A percentile compares a stretch with the other conserved stretches of the same genome.
Evolutionary conservation across 306 rosid genomes (phyloP).

Genomic region (Prunus fruticosa): DNA sequence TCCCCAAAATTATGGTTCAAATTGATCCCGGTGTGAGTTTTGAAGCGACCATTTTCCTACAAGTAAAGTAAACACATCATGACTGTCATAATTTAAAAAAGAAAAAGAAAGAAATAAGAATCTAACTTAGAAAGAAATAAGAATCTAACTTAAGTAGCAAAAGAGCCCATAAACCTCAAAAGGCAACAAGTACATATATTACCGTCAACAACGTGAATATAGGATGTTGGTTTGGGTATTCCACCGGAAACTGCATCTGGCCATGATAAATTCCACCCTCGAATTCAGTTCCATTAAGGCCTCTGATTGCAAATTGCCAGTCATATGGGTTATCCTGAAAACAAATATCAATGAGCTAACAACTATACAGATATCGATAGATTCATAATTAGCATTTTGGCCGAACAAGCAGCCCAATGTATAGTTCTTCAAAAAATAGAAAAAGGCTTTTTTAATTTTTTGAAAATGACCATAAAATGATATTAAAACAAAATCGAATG

Average conservation of each 20-base stretch:
- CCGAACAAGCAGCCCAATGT: too few relatives aligned
- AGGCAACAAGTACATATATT: background rate
- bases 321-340: conserved; percentile 77
- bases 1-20: conserved; percentile 30
- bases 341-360: background rate
- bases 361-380: too few relatives aligned
- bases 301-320: conserved; percentile 85
- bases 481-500: too few relatives aligned
- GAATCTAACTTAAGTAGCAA: background rate
- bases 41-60: too few relatives aligned
- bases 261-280: conserved; percentile 84
- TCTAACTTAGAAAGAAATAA: too few relatives aligned
- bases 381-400: too few relatives aligned
- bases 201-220: conserved; percentile 78
- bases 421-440: too few relatives aligned
- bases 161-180: background rate
- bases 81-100: too few relatives aligned
- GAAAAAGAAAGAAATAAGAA: background rate
- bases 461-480: too few relatives aligned
- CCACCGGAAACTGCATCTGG: conserved; percentile 11
- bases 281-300: conserved; percentile 64
- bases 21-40: conserved; percentile 56
- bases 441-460: too few relatives aligned
- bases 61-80: too few relatives aligned
- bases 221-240: conserved; percentile 80